Evolutionary conservation across 768 basidiomycete genomes (phyloP).

Genomic region (Dioszegia aurantiaca): DNA sequence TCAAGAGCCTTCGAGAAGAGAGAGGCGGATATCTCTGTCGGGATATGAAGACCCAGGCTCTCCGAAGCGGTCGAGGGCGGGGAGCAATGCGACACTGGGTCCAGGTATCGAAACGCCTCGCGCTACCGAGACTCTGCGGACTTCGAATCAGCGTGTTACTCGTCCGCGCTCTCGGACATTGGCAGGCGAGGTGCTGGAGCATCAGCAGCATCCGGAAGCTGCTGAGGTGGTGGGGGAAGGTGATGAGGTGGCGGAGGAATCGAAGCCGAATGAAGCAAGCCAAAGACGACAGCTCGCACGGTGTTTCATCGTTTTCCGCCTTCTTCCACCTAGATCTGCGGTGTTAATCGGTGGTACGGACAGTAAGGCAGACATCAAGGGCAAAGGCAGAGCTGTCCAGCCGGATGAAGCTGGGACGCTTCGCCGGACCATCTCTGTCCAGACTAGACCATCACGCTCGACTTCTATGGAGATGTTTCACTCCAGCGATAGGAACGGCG

Average conservation of each 20-base stretch:
- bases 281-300: constrained; percentile 11
- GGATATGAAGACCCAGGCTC: not conserved
- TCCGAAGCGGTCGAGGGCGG: not conserved
- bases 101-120: not conserved
- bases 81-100: not conserved
- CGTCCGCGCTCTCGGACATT: constrained; percentile 39
- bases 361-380: not conserved
- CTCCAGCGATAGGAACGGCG: not conserved
- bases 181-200: constrained; percentile 43
- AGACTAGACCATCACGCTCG: not conserved
- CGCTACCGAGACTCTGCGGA: too few relatives aligned
- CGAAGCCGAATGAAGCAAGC: not conserved
- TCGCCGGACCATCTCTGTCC: not conserved
- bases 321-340: constrained; percentile 11
- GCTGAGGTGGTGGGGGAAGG: constrained; percentile 14
- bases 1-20: not conserved
- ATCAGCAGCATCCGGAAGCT: constrained; percentile 14
- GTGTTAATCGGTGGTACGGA: not conserved
- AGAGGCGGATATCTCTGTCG: constrained; percentile 12
- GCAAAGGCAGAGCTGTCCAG: not conserved
- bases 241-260: not conserved
- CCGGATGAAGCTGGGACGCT: not conserved
- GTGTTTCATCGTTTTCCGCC: constrained; percentile 30
- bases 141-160: not conserved
- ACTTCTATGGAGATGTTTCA: not conserved